Conservation (phyloP, 208 protist species). For the Giardia duodenalis region DNA sequence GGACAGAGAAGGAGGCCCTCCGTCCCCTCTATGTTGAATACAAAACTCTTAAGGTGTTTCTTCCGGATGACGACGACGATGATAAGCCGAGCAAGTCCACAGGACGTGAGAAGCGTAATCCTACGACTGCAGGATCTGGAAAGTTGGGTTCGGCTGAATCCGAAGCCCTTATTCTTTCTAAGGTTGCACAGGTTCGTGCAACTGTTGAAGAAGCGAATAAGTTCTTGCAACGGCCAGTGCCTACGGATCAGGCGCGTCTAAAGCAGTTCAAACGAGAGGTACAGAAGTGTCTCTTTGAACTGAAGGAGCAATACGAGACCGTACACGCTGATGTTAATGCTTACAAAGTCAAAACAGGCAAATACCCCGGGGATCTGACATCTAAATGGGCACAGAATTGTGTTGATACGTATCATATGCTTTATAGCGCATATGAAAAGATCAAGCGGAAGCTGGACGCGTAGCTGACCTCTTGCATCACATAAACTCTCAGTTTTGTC, state of each 20-base stretch:
- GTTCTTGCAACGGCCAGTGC: not conserved
- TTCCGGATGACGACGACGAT: not conserved
- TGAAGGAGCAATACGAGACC: not conserved
- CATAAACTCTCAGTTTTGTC: no score
- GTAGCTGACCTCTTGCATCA: no score
- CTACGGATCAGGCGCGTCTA: not conserved
- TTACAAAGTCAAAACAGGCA: not conserved
- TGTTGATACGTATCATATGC: constrained; percentile 2
- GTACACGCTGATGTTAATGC: not conserved
- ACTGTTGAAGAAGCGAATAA: not conserved
- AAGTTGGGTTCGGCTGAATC: no score
- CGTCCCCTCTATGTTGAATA: constrained; percentile 23
- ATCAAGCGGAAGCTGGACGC: not conserved
- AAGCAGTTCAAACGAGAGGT: constrained; percentile 1
- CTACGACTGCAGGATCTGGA: not conserved
- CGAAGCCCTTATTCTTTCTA: not conserved
- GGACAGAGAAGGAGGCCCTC: constrained; percentile 4
- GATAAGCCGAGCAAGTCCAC: not conserved
- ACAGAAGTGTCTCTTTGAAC: constrained; percentile 10
- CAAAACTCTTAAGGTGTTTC: constrained; percentile 21
- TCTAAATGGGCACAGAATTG: not conserved
- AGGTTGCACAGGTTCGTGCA: not conserved
- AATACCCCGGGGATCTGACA: not conserved
- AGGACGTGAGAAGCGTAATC: not conserved
- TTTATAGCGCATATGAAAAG: not conserved